Evolutionary conservation across 768 basidiomycete species (phyloP), one percentile per base, ranked within the genome.

Genomic region (Galerina sulciceps): DNA sequence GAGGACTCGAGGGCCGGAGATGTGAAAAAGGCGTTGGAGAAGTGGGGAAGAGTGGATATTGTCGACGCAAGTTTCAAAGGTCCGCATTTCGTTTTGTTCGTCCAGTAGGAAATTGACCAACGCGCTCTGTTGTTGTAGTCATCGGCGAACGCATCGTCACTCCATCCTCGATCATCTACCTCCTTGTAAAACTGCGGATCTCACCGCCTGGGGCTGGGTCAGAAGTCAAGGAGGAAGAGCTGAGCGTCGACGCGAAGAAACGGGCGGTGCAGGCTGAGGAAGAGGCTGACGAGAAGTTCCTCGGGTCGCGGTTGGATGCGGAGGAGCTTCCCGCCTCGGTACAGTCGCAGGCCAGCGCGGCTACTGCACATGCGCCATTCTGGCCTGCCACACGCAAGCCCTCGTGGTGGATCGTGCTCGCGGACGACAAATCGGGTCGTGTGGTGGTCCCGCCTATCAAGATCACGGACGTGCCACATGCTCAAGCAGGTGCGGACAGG

Each of bases 361-460:
- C 34, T 23, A 86, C 77, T 58, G 94, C 90, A n/a, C 96, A 99
- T 70, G 93, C 96, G 6, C 96, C 96, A 4, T 82, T 85, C 67
- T 99, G 94, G 94, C 94, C 96, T 55, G 85, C 81, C 93, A 81
- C 88, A 55, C 93, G 94, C 58, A 96, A 92, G 73, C 91, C 96
- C 0, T 81, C 85, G 20, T 99, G 94, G 93, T 96, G 94, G 91
- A 79, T 96, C 52, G 82, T 96, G 10, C 84, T 97, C 18, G 91
- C 89, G 0, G 95, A 97, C 68, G 87, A 91, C 59, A 95, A 94
- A 72, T 82, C 85, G 10, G 89, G 91, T 72, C 85, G 88, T 34
- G 81, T 95, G 43, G 90, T 96, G 41, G 93, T 97, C 0, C 93
- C 94, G 14, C 96, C 96, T 0, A 75, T 89, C 68, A 89, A 87